Evolutionary conservation across 306 rosid genomes (phyloP).

Genomic region (Glycine tomentella): DNA sequence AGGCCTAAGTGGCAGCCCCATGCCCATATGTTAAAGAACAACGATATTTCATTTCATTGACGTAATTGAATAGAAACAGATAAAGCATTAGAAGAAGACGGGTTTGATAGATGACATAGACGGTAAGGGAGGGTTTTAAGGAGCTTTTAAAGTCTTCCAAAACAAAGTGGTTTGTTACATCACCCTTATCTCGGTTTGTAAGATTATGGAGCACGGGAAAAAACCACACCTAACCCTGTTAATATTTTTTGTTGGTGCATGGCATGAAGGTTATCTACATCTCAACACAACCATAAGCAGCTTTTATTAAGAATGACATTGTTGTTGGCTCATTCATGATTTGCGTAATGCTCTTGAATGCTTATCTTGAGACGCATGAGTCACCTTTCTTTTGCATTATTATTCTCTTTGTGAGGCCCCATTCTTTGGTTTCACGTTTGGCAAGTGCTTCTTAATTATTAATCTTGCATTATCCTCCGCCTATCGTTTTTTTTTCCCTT

Average conservation of each 20-base stretch:
- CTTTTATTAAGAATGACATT: slow-evolving; percentile 19
- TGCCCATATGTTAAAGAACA: background rate
- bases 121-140: slow-evolving; percentile 12
- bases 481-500: no score
- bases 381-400: slow-evolving; percentile 38
- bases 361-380: slow-evolving; percentile 50
- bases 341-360: slow-evolving; percentile 55
- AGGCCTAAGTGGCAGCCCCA: slow-evolving; percentile 13
- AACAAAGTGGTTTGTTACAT: slow-evolving; percentile 47
- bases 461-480: no score
- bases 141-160: slow-evolving; percentile 2
- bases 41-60: slow-evolving; percentile 16
- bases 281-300: slow-evolving; percentile 40
- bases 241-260: slow-evolving; percentile 31
- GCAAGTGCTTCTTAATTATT: slow-evolving; percentile 24
- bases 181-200: slow-evolving; percentile 50
- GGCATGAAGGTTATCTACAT: slow-evolving; percentile 27
- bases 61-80: slow-evolving; percentile 16
- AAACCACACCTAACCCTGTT: slow-evolving; percentile 30
- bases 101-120: slow-evolving; percentile 29
- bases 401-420: slow-evolving; percentile 44
- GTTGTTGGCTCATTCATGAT: slow-evolving; percentile 36
- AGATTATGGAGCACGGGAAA: slow-evolving; percentile 26
- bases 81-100: slow-evolving; percentile 43
- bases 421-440: slow-evolving; percentile 36